Percentiles rank a stretch among this genome's conserved stretches.
phyloP scores from a whole-genome alignment of 2,329 filamentous ascomycete species.

The Curvularia eragrostidis region DNA sequence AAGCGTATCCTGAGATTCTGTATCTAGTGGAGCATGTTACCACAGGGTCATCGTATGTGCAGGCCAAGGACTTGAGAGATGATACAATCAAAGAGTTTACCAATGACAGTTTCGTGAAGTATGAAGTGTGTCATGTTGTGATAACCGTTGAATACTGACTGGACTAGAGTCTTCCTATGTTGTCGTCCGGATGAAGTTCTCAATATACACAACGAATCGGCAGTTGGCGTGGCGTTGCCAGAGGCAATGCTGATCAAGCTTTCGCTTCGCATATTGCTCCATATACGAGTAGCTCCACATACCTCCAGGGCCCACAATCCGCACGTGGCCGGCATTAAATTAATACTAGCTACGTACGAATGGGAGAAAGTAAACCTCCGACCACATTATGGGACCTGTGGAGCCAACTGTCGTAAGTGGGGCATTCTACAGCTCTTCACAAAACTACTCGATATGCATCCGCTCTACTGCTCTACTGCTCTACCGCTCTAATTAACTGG shows the following conservation, averaged over 20 bases:
- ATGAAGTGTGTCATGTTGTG: not conserved
- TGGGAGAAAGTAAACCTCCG: no score
- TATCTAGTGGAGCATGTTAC: no score
- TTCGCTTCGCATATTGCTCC: not conserved
- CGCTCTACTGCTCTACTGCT: no score
- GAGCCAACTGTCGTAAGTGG: no score
- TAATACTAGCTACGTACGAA: no score
- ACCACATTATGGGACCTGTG: no score
- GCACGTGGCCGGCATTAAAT: not conserved
- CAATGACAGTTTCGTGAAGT: not conserved
- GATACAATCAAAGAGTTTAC: not conserved
- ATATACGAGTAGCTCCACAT: not conserved
- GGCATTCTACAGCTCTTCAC: no score
- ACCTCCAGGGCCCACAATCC: not conserved
- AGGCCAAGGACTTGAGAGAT: not conserved
- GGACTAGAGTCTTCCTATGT: not conserved
- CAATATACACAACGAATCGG: slow-evolving; percentile 27
- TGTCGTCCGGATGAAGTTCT: slow-evolving; percentile 18
- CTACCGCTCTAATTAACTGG: no score
- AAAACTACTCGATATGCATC: no score
- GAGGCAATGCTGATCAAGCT: slow-evolving; percentile 14
- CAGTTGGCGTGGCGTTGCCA: slow-evolving; percentile 30
- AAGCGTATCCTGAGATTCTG: not conserved
- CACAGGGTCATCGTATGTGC: not conserved
- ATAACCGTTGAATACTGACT: not conserved